Conservation (phyloP, 1,139 yeast genomes). For the Hyphopichia khmerensis region DNA sequence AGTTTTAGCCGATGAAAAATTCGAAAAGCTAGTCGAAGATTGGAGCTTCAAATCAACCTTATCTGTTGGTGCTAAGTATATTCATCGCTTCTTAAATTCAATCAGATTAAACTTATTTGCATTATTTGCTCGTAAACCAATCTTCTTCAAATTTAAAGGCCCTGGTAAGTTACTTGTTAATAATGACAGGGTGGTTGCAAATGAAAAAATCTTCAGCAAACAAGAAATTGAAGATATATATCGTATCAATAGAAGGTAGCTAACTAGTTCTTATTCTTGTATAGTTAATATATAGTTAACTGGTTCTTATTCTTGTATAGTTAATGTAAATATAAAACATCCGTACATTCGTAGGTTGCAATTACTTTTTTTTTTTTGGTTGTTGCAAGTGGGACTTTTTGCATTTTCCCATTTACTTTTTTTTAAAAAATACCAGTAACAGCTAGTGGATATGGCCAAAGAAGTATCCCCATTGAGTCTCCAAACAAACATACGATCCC, state of each 20-base stretch:
- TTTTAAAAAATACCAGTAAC: too few species aligned
- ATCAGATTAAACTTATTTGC: constrained; percentile 1
- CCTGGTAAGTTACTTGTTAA: constrained; percentile 25
- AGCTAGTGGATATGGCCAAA: too few species aligned
- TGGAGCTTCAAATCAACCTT: neutral
- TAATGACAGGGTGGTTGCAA: constrained; percentile 14
- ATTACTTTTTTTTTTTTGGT: too few species aligned
- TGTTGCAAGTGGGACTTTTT: too few species aligned
- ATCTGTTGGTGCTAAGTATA: neutral
- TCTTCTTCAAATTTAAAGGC: constrained; percentile 23
- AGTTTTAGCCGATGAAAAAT: neutral
- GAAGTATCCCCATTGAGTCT: too few species aligned
- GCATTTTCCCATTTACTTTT: too few species aligned
- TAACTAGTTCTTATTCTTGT: too few species aligned
- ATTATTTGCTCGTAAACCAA: constrained; percentile 12
- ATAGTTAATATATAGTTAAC: neutral
- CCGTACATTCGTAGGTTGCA: too few species aligned
- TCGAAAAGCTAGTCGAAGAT: neutral
- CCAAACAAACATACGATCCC: too few species aligned
- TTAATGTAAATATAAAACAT: too few species aligned
- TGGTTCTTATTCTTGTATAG: too few species aligned
- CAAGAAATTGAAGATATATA: constrained; percentile 17
- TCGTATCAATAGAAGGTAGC: neutral
- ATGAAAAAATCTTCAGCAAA: constrained; percentile 18
- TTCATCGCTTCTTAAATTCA: neutral